Evolutionary conservation across 305 asterid species (phyloP), one percentile per base, ranked within the genome.

Genomic region (Coffea humblotiana): DNA sequence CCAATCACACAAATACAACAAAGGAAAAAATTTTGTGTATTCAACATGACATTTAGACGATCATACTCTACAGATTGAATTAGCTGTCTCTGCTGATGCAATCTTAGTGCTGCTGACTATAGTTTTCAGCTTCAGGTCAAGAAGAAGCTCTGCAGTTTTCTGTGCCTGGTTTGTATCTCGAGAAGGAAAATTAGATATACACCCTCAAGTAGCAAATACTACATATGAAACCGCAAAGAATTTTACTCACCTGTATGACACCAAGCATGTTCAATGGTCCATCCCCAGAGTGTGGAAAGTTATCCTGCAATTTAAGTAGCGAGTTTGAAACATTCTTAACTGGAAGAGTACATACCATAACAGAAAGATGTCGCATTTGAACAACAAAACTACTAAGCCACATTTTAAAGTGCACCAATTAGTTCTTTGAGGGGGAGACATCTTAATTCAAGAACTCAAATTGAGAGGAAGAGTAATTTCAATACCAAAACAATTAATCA

Each of bases 81-180:
- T 88, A 49, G 98, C 97, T 60, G 99, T 93, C 87, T 92, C 98
- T 4, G 88, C 79, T 49, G 98, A 91, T 72, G 96, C 89, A 83
- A 71, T 23, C 64, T 89, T 86, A 58, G 86, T 82, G 87, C 98
- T 89, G 85, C 94, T 89, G 85, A 92, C 81, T 79, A 95, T 72
- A 63, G 93, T 56, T 67, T 82, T 89, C 83, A 95, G 87, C 82
- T 88, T 95, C 79, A 84, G 89, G 85, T 93, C 99, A 79, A 95
- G 97, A 83, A 93, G 96, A 51, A 92, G 88, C 90, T 95, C 98
- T 7, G 97, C 97, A 54, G 83, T 91, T 87, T 95, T 95, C 85
- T 93, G 99, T 29, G 99, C 97, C 99, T 95, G 93, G 78, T 81
- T 52, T 29, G 61, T 74, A 75, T 78, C 72, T 49, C 43, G 48